Base-by-base conservation (phyloP, 352 stramenopile genomes). In the Pythium phragmiticola region DNA sequence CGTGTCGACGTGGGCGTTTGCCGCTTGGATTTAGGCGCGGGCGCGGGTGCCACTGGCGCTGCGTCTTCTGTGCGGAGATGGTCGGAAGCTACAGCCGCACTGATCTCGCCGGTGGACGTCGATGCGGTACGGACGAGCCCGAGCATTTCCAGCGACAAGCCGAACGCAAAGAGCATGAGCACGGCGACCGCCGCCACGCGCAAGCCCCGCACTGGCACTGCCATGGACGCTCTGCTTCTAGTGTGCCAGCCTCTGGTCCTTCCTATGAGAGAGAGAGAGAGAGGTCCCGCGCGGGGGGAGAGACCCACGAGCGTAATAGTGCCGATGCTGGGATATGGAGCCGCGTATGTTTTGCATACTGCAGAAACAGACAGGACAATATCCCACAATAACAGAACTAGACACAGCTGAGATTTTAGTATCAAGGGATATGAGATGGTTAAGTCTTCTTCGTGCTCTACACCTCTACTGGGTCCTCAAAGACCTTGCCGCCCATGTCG, bases 401-500 rank as follows among this genome's bases (percentile, higher is more conserved):
- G 26, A 30, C 26, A 30, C 26, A 30, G 26, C 26, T 30, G 26
- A 30, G 26, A 30, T 30, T 30, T 30, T 30, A 3, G 26, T 5
- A 5, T 30, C 26, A 30, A 3, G 26, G 26, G 26, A 30, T 30
- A 30, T 5, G 26, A 2, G 2, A 30, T 3, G 26, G 2, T 30
- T 30, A 0, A 5, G 26, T 2, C 26, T 30, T 30, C 26, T 30
- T 30, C 3, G 3, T 30, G 26, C 26, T 30, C 26, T 30, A 30
- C 26, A 5, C 4, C 26, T 30, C 26, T 30, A 30, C 26, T 5
- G 26, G 26, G 34, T 39, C 34, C 34, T 39, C 34, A 39, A 14
- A 39, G 34, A 39, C 34, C 34, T 39, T 39, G 34, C 34, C 34
- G 34, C 34, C 34, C 47, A 74, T 77, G 70, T 74, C n/a, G 39